phyloP scores from a whole-genome alignment of 2,329 filamentous ascomycete genomes.

The Metarhizium humberi region DNA sequence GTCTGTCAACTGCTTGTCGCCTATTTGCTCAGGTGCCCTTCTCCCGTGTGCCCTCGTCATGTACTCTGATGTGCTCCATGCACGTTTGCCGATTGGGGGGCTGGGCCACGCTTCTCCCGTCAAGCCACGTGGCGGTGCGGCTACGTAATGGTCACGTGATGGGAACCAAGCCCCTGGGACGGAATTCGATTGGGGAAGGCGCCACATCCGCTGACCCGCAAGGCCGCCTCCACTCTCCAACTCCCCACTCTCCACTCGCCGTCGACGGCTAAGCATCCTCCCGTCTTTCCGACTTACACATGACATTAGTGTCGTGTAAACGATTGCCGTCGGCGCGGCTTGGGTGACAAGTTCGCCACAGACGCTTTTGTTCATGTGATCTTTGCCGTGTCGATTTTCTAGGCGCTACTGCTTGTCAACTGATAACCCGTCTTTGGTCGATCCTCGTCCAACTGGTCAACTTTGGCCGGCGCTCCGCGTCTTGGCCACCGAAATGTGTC shows the following conservation, averaged over 20 bases:
- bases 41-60: too few relatives aligned
- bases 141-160: background rate
- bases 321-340: background rate
- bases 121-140: conserved; percentile 1
- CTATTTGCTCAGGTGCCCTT: background rate
- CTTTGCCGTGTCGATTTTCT: background rate
- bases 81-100: background rate
- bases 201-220: background rate
- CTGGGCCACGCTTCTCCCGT: background rate
- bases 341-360: background rate
- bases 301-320: background rate
- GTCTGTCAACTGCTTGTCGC: background rate
- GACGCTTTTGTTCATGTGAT: background rate
- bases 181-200: background rate
- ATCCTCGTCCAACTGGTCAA: too few relatives aligned
- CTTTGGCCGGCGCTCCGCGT: too few relatives aligned
- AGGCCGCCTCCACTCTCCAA: background rate
- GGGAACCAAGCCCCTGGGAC: background rate
- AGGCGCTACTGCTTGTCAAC: too few relatives aligned
- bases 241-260: too few relatives aligned
- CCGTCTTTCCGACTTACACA: background rate
- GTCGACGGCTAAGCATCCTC: too few relatives aligned
- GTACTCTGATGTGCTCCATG: background rate
- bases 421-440: background rate
- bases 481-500: too few relatives aligned